phyloP scores from a whole-genome alignment of 148 eudicot genomes.

The Dysphania ambrosioides region DNA sequence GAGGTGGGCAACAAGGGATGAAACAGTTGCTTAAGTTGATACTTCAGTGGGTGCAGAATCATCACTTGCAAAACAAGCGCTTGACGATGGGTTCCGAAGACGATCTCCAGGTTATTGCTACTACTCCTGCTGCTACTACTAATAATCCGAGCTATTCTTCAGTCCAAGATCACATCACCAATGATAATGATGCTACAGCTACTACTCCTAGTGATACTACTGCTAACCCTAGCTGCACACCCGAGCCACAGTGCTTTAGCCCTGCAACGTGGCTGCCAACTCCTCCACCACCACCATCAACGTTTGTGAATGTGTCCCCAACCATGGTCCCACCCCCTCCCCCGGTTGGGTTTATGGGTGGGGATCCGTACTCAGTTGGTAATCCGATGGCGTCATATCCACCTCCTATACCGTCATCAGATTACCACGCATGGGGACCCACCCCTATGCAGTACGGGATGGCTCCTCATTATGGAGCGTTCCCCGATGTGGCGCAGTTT shows the following conservation, averaged over 20 bases:
- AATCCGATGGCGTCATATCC: slow-evolving; percentile 12
- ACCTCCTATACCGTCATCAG: too few relatives aligned
- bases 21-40: slow-evolving; percentile 74
- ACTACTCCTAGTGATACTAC: background rate
- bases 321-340: slow-evolving; percentile 18
- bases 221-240: slow-evolving; percentile 21
- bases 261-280: slow-evolving; percentile 33
- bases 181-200: background rate
- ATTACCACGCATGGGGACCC: slow-evolving; percentile 31
- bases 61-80: slow-evolving; percentile 55
- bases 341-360: slow-evolving; percentile 30
- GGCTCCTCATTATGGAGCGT: slow-evolving; percentile 28
- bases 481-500: slow-evolving; percentile 20
- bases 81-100: background rate
- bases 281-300: slow-evolving; percentile 20
- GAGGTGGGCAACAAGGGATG: slow-evolving; percentile 62
- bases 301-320: slow-evolving; percentile 25
- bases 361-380: slow-evolving; percentile 28
- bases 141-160: background rate
- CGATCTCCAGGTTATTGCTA: background rate
- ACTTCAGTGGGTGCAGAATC: slow-evolving; percentile 81
- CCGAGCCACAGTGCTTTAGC: slow-evolving; percentile 30
- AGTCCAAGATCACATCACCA: background rate
- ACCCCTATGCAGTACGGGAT: slow-evolving; percentile 30
- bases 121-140: too few relatives aligned